These are phyloP conservation scores for Breviolum minutum DNA, from an alignment of 73 alveolate genomes.

Conservation along the genomic window DNA sequence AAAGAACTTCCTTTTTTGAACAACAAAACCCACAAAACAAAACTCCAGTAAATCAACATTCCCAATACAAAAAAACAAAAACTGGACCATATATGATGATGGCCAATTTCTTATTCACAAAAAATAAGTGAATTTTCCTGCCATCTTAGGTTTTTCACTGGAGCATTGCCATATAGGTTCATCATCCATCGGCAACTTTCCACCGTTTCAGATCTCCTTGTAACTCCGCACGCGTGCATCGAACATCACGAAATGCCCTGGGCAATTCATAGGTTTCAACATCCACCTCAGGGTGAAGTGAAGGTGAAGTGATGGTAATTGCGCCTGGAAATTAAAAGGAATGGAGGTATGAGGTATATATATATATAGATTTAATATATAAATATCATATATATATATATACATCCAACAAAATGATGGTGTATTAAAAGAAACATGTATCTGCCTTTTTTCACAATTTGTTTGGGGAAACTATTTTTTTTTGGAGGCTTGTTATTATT, in stretches of 20 bases:
- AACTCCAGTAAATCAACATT: no score
- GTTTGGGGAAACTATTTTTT: no score
- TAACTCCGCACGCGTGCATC: constrained; percentile 98
- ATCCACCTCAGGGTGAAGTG: constrained; percentile 97
- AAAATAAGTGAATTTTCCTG: not conserved
- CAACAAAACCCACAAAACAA: no score
- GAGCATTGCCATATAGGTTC: not conserved
- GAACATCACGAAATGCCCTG: constrained; percentile 98
- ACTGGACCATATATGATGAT: not conserved
- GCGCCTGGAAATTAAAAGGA: not conserved
- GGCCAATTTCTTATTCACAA: not conserved
- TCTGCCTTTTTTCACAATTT: no score
- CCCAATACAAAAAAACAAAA: no score
- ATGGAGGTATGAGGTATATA: not conserved
- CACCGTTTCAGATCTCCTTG: constrained; percentile 99
- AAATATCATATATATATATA: no score
- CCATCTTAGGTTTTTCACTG: not conserved
- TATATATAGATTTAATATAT: not conserved
- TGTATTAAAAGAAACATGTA: no score
- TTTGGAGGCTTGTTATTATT: no score
- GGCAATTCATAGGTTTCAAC: constrained; percentile 99
- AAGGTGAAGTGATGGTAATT: not conserved
- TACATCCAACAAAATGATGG: no score
- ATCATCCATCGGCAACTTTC: constrained; percentile 98
- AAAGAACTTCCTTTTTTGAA: no score